Percentiles rank a stretch among this genome's conserved stretches.
Evolutionary conservation across 306 rosid genomes (phyloP).

Genomic region (Geum urbanum): DNA sequence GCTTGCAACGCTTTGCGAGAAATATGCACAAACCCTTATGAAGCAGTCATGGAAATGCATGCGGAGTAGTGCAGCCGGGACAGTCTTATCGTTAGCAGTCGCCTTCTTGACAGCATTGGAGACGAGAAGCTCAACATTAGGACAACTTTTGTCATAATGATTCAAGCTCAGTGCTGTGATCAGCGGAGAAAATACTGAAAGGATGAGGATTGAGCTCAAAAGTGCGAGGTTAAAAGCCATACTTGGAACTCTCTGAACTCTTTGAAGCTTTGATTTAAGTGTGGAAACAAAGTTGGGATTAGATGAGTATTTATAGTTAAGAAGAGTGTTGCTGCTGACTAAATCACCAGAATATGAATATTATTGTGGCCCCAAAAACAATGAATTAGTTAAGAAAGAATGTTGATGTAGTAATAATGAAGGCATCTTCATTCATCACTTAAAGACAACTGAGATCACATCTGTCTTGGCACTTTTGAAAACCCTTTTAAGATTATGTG

Average conservation of each 20-base stretch:
- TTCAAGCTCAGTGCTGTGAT: constrained; percentile 55
- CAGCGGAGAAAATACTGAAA: constrained; percentile 36
- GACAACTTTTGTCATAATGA: constrained; percentile 71
- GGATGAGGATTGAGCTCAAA: constrained; percentile 39
- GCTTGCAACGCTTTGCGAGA: not conserved
- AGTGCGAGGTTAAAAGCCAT: constrained; percentile 45
- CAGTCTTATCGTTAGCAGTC: constrained; percentile 35
- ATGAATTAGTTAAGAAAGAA: constrained; percentile 35
- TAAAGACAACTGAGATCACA: constrained; percentile 36
- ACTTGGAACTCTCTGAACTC: constrained; percentile 15
- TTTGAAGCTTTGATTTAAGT: constrained; percentile 7
- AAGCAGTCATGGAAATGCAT: constrained; percentile 61
- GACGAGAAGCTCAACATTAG: constrained; percentile 44
- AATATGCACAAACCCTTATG: constrained; percentile 34
- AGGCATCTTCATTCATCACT: constrained; percentile 40
- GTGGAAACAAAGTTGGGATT: constrained; percentile 21
- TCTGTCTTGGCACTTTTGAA: constrained; percentile 7
- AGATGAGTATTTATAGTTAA: constrained; percentile 39
- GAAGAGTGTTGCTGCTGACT: constrained; percentile 17
- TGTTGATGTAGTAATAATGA: constrained; percentile 42
- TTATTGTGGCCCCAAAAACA: constrained; percentile 34
- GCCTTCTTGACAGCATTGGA: constrained; percentile 33
- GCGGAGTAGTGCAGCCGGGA: constrained; percentile 50
- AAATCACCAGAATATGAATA: constrained; percentile 13
- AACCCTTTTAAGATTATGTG: not conserved